phyloP scores from a whole-genome alignment of 495 filamentous ascomycete species.

The Filosporella fistucella region DNA sequence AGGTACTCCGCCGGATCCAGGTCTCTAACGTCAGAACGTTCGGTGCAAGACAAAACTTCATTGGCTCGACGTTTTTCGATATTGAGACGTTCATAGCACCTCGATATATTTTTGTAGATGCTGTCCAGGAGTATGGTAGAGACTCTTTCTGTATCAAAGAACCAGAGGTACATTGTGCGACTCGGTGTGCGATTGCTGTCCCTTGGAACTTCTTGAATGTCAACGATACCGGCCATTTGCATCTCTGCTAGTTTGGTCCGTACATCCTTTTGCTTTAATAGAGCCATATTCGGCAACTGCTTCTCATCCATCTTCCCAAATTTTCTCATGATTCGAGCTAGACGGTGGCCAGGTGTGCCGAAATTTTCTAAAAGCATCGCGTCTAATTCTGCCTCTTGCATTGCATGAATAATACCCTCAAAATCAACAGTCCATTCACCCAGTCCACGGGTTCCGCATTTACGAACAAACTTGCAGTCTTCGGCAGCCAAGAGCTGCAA shows the following conservation, averaged over 20 bases:
- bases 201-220: conserved; percentile 87
- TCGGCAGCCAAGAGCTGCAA: conserved; percentile 71
- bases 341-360: conserved; percentile 68
- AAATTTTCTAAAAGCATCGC: conserved; percentile 69
- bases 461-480: conserved; percentile 61
- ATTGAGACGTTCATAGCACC: conserved; percentile 69
- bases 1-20: conserved; percentile 69
- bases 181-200: conserved; percentile 72
- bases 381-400: conserved; percentile 74
- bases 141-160: conserved; percentile 71
- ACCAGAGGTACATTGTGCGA: conserved; percentile 86
- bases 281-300: conserved; percentile 62
- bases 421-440: conserved; percentile 80
- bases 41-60: conserved; percentile 67
- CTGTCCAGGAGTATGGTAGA: conserved; percentile 63
- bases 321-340: conserved; percentile 74
- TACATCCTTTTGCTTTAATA: conserved; percentile 75
- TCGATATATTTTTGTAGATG: conserved; percentile 85
- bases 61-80: conserved; percentile 64
- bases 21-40: conserved; percentile 77
- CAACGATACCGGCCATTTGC: conserved; percentile 76
- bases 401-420: conserved; percentile 55
- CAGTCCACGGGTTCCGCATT: conserved; percentile 47
- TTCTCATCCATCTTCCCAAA: conserved; percentile 94
- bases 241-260: conserved; percentile 76